Evolutionary conservation across 371 early-diverging fungal species (phyloP).

Genomic region (Mortierella sp.): DNA sequence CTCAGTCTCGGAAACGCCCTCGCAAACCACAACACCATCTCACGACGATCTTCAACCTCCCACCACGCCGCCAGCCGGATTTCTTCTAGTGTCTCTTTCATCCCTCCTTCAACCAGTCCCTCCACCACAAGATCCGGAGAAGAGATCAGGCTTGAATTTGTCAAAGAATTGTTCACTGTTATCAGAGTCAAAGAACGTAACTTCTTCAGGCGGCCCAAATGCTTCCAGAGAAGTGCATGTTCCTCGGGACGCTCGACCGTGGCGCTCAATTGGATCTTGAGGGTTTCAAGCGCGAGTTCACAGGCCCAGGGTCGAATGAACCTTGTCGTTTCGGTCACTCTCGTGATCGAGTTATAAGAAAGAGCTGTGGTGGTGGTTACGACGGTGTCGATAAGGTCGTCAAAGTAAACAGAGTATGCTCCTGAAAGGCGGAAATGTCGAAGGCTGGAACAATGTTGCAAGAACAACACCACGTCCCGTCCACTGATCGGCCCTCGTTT

Average conservation of each 20-base stretch:
- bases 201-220: neutral
- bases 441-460: neutral
- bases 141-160: neutral
- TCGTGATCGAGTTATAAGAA: too few relatives aligned
- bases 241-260: neutral
- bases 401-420: neutral
- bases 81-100: neutral
- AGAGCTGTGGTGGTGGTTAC: too few relatives aligned
- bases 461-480: neutral
- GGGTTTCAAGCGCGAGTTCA: conserved; percentile 9
- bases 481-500: neutral
- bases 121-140: neutral
- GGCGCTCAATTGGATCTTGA: conserved; percentile 6
- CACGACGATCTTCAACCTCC: neutral
- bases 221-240: neutral
- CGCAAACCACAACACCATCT: neutral
- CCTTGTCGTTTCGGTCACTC: neutral
- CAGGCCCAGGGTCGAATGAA: conserved; percentile 22
- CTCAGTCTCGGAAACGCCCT: neutral
- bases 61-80: neutral
- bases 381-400: too few relatives aligned
- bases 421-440: neutral
- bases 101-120: neutral
- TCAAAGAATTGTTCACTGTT: neutral
- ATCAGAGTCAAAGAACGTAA: neutral